Base-by-base conservation (phyloP, 176 grass and related monocot species). In the Typha latifolia region DNA sequence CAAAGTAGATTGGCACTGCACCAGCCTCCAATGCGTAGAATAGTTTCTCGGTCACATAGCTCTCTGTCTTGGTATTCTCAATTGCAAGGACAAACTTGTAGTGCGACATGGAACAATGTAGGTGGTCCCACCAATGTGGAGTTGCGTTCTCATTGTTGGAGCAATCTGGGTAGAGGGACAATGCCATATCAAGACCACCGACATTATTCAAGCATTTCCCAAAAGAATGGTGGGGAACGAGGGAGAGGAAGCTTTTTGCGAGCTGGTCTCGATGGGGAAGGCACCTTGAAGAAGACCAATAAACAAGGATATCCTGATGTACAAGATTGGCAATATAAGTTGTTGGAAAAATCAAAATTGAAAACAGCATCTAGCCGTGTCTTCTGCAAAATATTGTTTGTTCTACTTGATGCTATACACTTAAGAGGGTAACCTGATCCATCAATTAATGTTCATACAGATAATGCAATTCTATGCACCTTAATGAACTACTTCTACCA, bases 61-160 rank as follows among this genome's bases (percentile, higher is more conserved):
- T 96, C 61, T 91, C 84, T 0, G 77, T 85, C 63, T 75, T 85
- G 16, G 87, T 91, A 65, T 96, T 96, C 73, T 96, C 91, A 50
- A 96, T 96, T 61, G 91, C 91, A 80, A 96, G 87, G 71, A 90
- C 84, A 66, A 91, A 96, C 84, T 96, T 96, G 77, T 96, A 96
- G 19, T 96, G 84, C 14, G 91, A 96, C 91, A 96, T 96, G 23
- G 84, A 66, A 12, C 87, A 96, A 37, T 96, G 91, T 14, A 96
- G 79, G 64, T 96, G 91, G 79, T 91, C 84, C 84, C 79, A 91
- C 91, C 91, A 96, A 23, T 83, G 81, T 48, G 87, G 87, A 47
- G 64, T 27, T 32, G 63, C 49, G 51, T 75, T 74, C 56, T 37
- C 70, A 11, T 66, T 80, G 67, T 49, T 78, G 14, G 70, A 82